These are phyloP conservation scores for Globisporangium abappressorium DNA, from an alignment of 352 stramenopile genomes.

Conservation along the genomic window DNA sequence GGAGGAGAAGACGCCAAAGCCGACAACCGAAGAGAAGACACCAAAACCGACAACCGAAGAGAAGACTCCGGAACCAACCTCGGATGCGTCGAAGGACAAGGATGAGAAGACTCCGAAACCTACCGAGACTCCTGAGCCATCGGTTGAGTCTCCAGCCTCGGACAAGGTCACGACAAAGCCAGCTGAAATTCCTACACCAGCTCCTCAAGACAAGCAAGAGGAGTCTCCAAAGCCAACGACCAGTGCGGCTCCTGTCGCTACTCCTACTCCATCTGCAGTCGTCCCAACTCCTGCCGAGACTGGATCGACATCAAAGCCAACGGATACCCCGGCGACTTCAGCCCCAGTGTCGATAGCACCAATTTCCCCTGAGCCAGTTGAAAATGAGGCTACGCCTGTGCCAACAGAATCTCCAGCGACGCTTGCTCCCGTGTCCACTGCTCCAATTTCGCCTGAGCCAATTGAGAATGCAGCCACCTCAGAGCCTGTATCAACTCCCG, in stretches of 20 bases:
- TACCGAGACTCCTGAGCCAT: not conserved
- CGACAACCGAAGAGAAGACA: not conserved
- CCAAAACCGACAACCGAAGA: not conserved
- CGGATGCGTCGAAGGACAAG: slow-evolving; percentile 1
- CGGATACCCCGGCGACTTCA: not conserved
- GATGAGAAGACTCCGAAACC: not conserved
- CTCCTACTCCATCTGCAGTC: not conserved
- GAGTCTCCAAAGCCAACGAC: not conserved
- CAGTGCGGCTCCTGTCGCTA: not conserved
- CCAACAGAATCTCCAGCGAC: not conserved
- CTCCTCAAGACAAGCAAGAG: no score
- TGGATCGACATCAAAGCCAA: not conserved
- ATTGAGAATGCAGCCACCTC: not conserved
- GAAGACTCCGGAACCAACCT: not conserved
- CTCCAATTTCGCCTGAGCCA: not conserved
- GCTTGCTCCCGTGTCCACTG: not conserved
- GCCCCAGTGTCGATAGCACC: not conserved
- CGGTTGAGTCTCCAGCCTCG: no score
- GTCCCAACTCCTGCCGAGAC: not conserved
- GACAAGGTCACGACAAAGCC: no score
- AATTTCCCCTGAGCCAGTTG: not conserved
- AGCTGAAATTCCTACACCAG: no score
- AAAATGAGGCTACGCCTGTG: not conserved
- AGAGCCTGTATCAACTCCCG: not conserved
- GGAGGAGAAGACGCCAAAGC: not conserved